Conservation (phyloP, 768 basidiomycete genomes). For the Suillus subaureus region DNA sequence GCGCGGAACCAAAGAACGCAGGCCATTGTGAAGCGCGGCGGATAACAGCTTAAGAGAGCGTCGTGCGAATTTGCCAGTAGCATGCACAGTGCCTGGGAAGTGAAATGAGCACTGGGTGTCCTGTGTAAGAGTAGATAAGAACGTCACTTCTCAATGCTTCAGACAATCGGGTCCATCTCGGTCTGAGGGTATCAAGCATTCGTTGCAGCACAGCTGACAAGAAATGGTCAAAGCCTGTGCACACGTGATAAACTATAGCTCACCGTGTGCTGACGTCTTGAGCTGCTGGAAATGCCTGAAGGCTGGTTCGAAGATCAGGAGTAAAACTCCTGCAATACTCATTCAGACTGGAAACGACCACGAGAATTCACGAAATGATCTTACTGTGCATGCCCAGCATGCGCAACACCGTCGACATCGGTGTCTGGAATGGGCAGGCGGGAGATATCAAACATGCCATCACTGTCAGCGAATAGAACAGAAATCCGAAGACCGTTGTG, state of each 20-base stretch:
- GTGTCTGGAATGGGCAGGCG: constrained; percentile 9
- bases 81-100: neutral
- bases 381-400: neutral
- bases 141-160: neutral
- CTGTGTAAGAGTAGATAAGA: neutral
- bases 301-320: neutral
- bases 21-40: neutral
- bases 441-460: constrained; percentile 7
- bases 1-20: neutral
- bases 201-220: neutral
- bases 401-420: neutral
- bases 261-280: neutral
- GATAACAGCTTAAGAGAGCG: neutral
- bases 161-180: neutral
- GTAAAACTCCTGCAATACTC: neutral
- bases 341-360: neutral
- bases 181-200: neutral
- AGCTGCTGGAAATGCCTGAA: neutral
- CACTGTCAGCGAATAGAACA: constrained; percentile 8
- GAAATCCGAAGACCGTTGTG: neutral
- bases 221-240: neutral
- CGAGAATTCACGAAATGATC: neutral
- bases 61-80: neutral
- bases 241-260: neutral
- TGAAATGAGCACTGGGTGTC: neutral